Conservation (phyloP, 768 basidiomycete genomes). For the Panaeolus cyanescens region DNA sequence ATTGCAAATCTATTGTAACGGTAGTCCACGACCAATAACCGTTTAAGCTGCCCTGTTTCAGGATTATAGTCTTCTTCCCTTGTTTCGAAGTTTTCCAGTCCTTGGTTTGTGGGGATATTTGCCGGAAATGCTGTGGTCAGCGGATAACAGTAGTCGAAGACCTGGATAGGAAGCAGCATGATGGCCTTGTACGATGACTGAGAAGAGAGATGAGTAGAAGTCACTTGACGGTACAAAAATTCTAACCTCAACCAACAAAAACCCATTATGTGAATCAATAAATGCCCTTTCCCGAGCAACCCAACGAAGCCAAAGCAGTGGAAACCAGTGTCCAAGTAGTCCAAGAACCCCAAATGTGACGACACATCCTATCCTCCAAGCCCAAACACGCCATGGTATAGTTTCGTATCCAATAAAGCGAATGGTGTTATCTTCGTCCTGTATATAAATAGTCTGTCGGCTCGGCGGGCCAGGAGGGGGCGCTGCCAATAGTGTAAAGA, state of each 20-base stretch:
- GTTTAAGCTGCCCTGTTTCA: slow-evolving; percentile 41
- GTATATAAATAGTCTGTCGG: slow-evolving; percentile 81
- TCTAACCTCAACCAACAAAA: slow-evolving; percentile 89
- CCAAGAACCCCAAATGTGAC: slow-evolving; percentile 71
- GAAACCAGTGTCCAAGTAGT: slow-evolving; percentile 92
- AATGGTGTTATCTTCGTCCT: slow-evolving; percentile 88
- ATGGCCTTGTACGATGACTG: slow-evolving; percentile 88
- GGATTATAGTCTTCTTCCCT: slow-evolving; percentile 30
- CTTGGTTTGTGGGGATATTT: slow-evolving; percentile 28
- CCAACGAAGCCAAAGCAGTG: slow-evolving; percentile 87
- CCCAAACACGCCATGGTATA: slow-evolving; percentile 55
- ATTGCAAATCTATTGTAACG: slow-evolving; percentile 90
- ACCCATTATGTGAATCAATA: slow-evolving; percentile 63
- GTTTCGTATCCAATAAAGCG: slow-evolving; percentile 87
- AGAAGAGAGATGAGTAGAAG: slow-evolving; percentile 18
- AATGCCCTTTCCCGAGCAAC: slow-evolving; percentile 85
- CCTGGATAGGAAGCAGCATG: slow-evolving; percentile 70
- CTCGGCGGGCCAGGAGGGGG: slow-evolving; percentile 83
- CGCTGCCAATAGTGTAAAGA: slow-evolving; percentile 61
- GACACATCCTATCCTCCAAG: slow-evolving; percentile 75
- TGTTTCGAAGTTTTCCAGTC: slow-evolving; percentile 27
- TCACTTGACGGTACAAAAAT: not conserved
- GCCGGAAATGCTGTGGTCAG: slow-evolving; percentile 78
- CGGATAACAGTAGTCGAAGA: slow-evolving; percentile 73
- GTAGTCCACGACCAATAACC: slow-evolving; percentile 80